Conservation (phyloP, 1,139 yeast genomes). For the Kodamaea sp. region DNA sequence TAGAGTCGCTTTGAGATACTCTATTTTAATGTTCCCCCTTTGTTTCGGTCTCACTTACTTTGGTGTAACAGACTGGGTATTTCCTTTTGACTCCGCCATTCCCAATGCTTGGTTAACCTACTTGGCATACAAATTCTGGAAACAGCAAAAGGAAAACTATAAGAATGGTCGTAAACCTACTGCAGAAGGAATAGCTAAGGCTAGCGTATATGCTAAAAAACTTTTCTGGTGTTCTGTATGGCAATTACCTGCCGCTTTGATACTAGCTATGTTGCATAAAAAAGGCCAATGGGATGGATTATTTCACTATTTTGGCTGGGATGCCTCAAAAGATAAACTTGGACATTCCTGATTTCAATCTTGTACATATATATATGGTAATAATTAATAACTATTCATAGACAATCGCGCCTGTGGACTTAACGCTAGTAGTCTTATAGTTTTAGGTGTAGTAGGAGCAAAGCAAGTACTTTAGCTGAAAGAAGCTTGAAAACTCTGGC, state of each 20-base stretch:
- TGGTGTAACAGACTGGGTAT: conserved; percentile 79
- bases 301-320: conserved; percentile 26
- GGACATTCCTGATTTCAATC: not conserved
- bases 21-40: conserved; percentile 86
- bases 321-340: not conserved
- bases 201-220: conserved; percentile 70
- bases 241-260: conserved; percentile 86
- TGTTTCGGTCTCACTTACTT: conserved; percentile 80
- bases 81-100: conserved; percentile 73
- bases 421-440: too few species aligned
- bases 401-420: too few species aligned
- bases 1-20: conserved; percentile 85
- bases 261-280: conserved; percentile 91
- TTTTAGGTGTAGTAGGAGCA: too few species aligned
- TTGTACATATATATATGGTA: conserved; percentile 1
- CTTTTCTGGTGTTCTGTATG: conserved; percentile 93
- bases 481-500: too few species aligned
- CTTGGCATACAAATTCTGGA: conserved; percentile 81
- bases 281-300: conserved; percentile 93
- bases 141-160: conserved; percentile 62
- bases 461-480: too few species aligned
- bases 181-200: conserved; percentile 52
- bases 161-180: conserved; percentile 38
- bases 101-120: conserved; percentile 84
- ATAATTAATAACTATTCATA: too few species aligned